Evolutionary conservation across 345 rosid genomes (phyloP), one percentile per base, ranked within the genome.

Genomic region (Camelina laxa): DNA sequence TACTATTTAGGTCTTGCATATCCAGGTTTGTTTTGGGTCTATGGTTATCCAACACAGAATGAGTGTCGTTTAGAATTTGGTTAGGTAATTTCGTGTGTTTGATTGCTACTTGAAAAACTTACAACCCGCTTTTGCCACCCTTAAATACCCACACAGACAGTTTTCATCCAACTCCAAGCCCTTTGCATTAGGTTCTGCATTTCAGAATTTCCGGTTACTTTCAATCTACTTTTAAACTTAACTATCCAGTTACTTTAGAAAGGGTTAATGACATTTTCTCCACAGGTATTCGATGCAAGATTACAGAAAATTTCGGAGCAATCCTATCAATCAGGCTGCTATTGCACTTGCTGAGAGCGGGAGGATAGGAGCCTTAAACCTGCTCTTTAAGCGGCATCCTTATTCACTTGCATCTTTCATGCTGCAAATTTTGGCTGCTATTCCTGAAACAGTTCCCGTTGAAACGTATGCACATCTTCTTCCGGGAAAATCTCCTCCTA

Each of bases 371-470:
- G 96, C 98, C 47, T 80, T 95, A 24, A 92, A 92, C 74, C 91
- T 90, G 56, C 90, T 90, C 53, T 90, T 95, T 79, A 95, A 95
- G 85, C 96, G 97, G 15, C 98, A 95, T 87, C 97, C 94, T 78
- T 88, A 83, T 85, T 90, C 98, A 36, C 74, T 90, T 57, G 79
- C 84, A 83, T 78, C 89, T 47, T 87, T 74, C 67, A 76, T 84
- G 76, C 80, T 95, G 85, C 75, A 86, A 82, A 79, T 92, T 74
- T 79, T 92, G 83, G 80, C 92, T 62, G 86, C 97, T 69, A 79
- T 95, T 84, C 96, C 99, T 24, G 99, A 95, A 84, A 92, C 99
- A 55, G 79, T 90, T 76, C 89, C 90, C 7, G 91, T 89, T 71
- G 92, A 90, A 79, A 85, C 96, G 51, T 95, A 90, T 79, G 78